phyloP scores from a whole-genome alignment of 306 rosid genomes.

The Rosa multiflora region DNA sequence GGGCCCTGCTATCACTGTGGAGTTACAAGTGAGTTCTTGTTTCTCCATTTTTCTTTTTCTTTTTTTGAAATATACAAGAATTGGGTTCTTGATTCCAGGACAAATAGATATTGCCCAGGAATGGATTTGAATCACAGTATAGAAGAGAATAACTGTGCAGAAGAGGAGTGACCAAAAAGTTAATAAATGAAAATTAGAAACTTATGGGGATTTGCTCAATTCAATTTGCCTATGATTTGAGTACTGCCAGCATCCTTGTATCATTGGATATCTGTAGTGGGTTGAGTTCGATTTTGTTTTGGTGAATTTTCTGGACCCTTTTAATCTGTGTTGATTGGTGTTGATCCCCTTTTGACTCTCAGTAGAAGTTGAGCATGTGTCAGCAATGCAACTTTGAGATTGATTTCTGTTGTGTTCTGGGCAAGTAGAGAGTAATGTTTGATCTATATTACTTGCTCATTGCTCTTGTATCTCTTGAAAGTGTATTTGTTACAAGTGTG shows the following conservation, averaged over 20 bases:
- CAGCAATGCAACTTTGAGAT: constrained; percentile 31
- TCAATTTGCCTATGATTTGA: constrained; percentile 35
- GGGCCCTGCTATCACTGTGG: constrained; percentile 99
- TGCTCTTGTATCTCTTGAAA: constrained; percentile 5
- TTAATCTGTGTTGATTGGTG: constrained; percentile 13
- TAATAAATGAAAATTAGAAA: constrained; percentile 18
- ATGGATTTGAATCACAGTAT: constrained; percentile 30
- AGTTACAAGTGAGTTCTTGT: constrained; percentile 99
- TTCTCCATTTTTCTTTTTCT: constrained; percentile 44
- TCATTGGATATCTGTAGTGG: constrained; percentile 27
- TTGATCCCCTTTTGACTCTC: constrained; percentile 31
- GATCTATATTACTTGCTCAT: constrained; percentile 27
- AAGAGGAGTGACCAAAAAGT: constrained; percentile 24
- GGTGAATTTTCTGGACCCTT: constrained; percentile 14
- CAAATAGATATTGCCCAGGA: constrained; percentile 18
- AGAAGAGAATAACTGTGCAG: constrained; percentile 24
- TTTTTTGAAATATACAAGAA: constrained; percentile 12
- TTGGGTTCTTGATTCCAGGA: constrained; percentile 27
- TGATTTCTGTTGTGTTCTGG: constrained; percentile 30
- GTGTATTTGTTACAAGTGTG: no score
- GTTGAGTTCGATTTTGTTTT: constrained; percentile 39
- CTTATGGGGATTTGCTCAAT: constrained; percentile 21
- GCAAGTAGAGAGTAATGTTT: constrained; percentile 14
- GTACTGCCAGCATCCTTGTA: constrained; percentile 32
- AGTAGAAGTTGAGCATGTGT: constrained; percentile 37